Percentiles rank a stretch among this genome's conserved stretches.
Evolutionary conservation across 2,329 filamentous ascomycete genomes (phyloP).

Genomic region (Stachybotrys echinatus): DNA sequence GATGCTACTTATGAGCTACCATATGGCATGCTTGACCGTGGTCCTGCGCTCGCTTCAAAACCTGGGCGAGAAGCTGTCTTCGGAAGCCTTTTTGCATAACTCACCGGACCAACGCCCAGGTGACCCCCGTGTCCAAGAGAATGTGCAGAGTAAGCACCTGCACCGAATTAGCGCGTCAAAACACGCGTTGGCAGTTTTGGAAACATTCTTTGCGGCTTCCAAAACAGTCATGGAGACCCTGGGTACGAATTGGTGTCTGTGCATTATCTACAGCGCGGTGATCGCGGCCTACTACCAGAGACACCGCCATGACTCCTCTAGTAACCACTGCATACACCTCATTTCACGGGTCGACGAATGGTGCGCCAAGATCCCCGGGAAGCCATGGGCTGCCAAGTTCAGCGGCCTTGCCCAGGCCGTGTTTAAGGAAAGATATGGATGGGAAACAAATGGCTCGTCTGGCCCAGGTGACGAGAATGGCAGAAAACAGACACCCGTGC

Average conservation of each 20-base stretch:
- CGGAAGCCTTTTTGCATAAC: not conserved
- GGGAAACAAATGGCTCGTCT: too few species aligned
- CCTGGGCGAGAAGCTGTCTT: not conserved
- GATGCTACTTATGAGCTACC: not conserved
- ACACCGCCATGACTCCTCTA: not conserved
- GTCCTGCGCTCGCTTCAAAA: not conserved
- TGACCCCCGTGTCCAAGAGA: not conserved
- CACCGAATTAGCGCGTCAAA: not conserved
- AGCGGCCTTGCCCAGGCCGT: not conserved
- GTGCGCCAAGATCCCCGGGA: not conserved
- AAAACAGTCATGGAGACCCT: not conserved
- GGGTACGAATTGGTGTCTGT: not conserved
- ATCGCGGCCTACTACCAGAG: not conserved
- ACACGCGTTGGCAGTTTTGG: not conserved
- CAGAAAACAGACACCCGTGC: too few species aligned
- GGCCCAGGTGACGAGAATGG: too few species aligned
- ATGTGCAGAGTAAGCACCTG: not conserved
- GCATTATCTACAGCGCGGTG: not conserved
- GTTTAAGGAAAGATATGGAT: not conserved
- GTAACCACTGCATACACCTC: not conserved
- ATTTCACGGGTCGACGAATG: not conserved
- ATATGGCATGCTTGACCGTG: not conserved
- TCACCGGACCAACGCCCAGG: not conserved
- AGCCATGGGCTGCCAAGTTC: not conserved
- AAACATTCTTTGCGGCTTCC: not conserved